A percentile compares a stretch with the other conserved stretches of the same genome.
Conservation (phyloP, 2,329 filamentous ascomycete species). For the Fusarium beomiforme region DNA sequence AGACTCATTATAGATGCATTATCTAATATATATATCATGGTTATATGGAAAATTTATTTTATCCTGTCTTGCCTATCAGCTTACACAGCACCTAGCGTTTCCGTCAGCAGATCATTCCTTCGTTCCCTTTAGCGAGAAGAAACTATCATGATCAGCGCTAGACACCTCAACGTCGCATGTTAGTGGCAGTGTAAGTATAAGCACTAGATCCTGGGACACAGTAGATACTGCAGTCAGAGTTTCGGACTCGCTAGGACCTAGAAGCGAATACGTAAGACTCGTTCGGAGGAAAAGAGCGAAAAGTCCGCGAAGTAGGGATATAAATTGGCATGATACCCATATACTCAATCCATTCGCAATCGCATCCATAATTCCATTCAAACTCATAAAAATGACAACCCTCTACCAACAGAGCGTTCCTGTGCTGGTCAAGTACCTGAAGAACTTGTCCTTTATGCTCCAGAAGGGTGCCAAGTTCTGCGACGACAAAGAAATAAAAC, state of each 20-base stretch:
- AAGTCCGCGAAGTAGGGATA: not conserved
- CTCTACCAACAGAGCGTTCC: slow-evolving; percentile 41
- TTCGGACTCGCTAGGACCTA: not conserved
- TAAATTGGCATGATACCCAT: not conserved
- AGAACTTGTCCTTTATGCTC: slow-evolving; percentile 37
- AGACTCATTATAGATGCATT: not conserved
- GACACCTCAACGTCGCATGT: too few relatives aligned
- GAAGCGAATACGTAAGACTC: not conserved
- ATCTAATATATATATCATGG: too few relatives aligned
- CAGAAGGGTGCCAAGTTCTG: slow-evolving; percentile 32
- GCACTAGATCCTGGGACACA: not conserved
- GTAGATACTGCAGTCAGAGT: not conserved
- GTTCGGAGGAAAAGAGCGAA: not conserved
- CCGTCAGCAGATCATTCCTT: not conserved
- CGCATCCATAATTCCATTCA: fast-evolving
- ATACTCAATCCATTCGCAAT: fast-evolving
- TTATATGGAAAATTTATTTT: too few relatives aligned
- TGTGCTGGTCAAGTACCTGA: slow-evolving; percentile 44
- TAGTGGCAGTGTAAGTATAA: not conserved
- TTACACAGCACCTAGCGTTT: not conserved
- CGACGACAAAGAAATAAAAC: slow-evolving; percentile 33
- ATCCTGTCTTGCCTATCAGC: not conserved
- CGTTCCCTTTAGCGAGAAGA: not conserved
- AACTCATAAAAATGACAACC: slow-evolving; percentile 27
- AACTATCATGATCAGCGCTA: not conserved